Evolutionary conservation across 108 stramenopile species (phyloP).

Genomic region (Pseudonitzschia delicatissima): DNA sequence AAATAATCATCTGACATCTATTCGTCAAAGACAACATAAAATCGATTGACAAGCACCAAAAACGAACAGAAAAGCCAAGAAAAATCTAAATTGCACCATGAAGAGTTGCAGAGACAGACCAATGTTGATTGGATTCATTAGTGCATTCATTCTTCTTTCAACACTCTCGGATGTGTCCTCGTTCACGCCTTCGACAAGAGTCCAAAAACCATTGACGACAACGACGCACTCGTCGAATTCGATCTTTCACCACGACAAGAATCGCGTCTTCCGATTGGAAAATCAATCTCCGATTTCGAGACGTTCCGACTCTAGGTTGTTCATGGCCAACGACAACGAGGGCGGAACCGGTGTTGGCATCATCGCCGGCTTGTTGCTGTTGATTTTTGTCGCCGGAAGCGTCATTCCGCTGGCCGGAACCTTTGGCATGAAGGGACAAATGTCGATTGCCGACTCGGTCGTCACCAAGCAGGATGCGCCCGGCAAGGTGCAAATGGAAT

Average conservation of each 20-base stretch:
- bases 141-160: background rate
- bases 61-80: too few species aligned
- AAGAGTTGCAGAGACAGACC: too few species aligned
- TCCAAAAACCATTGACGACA: background rate
- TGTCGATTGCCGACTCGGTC: conserved; percentile 43
- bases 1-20: too few species aligned
- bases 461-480: conserved; percentile 47
- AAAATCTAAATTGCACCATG: too few species aligned
- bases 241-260: background rate
- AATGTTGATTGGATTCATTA: background rate
- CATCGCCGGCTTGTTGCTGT: conserved; percentile 17
- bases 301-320: background rate
- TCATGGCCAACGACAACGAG: conserved; percentile 12
- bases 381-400: conserved; percentile 13
- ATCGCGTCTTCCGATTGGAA: background rate
- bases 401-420: background rate
- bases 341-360: conserved; percentile 9
- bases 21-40: too few species aligned
- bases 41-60: too few species aligned
- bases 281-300: background rate
- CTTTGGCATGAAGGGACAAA: conserved; percentile 18
- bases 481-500: conserved; percentile 26
- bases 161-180: background rate
- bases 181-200: background rate
- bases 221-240: background rate